Base-by-base conservation (phyloP, 305 asterid species). In the Ajuga reptans region DNA sequence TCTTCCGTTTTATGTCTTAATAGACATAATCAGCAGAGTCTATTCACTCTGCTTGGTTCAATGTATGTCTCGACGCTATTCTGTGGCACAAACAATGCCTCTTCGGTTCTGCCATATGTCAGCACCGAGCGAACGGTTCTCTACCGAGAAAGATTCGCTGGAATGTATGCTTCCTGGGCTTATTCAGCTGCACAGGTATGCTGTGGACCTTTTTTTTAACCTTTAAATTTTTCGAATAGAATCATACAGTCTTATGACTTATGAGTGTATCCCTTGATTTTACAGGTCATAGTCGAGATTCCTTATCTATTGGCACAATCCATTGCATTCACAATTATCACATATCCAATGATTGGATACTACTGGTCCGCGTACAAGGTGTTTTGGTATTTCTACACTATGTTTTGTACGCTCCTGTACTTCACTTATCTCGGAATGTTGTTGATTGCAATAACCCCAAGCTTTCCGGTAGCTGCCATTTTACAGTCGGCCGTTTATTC, bases 121-220 rank as follows among this genome's bases (percentile, higher is more conserved):
- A 75, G 74, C 77, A 76, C 74, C 17, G 87, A 80, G 64, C 70
- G 80, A 61, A 78, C 74, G 34, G 85, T 83, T 64, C 59, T 83
- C 39, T 83, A 83, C 60, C 75, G 87, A 67, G 87, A 83, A 61
- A 76, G 69, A 46, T 83, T 80, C 64, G 75, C 85, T 0, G 85
- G 87, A 73, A 83, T 83, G 87, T 83, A 83, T 47, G 83, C 84
- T 62, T 81, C 87, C 0, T 78, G 82, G 87, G 85, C 84, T 52
- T 80, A 76, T 59, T 74, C 84, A 58, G 70, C 76, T n/a, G 83
- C 83, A 17, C 83, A 72, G 79, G 80, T 77, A 14, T 3, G 36
- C 36, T 31, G 36, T 5, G 3, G 31, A 27, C 31, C 36, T 21
- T n/a, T n/a, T n/a, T n/a, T n/a, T n/a, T n/a, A n/a, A 21, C 27